A percentile compares a stretch with the other conserved stretches of the same genome.
These are phyloP conservation scores for Akanthomyces lecanii DNA, from an alignment of 2,329 filamentous ascomycete genomes.

Conservation along the genomic window DNA sequence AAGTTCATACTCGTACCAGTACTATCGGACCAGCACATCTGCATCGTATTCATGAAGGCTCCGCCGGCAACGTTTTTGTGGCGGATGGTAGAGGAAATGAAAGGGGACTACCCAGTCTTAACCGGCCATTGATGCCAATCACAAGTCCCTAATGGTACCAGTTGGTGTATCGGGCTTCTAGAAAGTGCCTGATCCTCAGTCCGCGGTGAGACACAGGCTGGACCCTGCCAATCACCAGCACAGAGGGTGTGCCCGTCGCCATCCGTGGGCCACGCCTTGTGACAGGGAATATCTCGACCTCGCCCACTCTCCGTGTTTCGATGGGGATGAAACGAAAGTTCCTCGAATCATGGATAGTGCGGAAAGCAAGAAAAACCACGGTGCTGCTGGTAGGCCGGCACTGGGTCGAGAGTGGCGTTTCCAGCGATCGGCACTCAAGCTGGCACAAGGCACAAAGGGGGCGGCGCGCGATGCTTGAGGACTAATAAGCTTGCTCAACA, in stretches of 20 bases:
- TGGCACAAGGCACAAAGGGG: background rate
- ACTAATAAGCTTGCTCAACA: conserved; percentile 3
- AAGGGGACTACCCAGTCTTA: conserved; percentile 10
- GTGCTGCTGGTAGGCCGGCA: background rate
- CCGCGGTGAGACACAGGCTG: conserved; percentile 12
- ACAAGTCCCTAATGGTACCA: background rate
- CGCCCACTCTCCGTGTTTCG: background rate
- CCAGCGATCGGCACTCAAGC: conserved; percentile 11
- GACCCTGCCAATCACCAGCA: conserved; percentile 16
- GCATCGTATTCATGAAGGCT: background rate
- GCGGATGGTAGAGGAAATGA: conserved; percentile 11
- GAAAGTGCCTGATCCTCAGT: conserved; percentile 11
- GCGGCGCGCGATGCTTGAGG: background rate
- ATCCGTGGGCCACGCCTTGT: conserved; percentile 2
- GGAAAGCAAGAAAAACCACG: background rate
- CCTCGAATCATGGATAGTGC: background rate
- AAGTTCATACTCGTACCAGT: conserved; percentile 7
- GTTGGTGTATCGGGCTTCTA: conserved; percentile 11
- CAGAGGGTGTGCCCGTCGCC: background rate
- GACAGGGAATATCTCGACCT: conserved; percentile 2
- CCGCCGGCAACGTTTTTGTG: conserved; percentile 4
- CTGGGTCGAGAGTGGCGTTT: background rate
- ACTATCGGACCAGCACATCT: background rate
- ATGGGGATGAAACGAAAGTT: conserved; percentile 11
- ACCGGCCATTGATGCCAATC: conserved; percentile 3